Conservation (phyloP, 257 asterid genomes). For the Gynochthodes officinalis region DNA sequence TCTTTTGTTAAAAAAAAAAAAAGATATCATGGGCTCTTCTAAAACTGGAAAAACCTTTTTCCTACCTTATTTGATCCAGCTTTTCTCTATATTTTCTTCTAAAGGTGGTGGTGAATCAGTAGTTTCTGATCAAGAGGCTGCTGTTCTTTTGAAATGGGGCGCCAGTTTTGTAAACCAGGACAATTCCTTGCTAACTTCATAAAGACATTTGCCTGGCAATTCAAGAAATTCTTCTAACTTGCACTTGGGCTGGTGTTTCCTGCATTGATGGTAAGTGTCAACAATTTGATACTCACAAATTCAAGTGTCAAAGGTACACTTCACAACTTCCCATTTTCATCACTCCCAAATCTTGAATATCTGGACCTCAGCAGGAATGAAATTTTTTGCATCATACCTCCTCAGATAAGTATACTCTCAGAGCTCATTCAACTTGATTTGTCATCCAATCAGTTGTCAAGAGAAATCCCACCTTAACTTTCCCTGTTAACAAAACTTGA, state of each 20-base stretch:
- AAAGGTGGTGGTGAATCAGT: too few relatives aligned
- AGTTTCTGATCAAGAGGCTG: neutral
- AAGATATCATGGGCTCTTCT: too few relatives aligned
- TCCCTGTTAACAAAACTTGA: neutral
- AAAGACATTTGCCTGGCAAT: neutral
- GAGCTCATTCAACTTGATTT: slow-evolving; percentile 10
- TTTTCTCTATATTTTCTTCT: too few relatives aligned
- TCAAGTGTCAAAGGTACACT: neutral
- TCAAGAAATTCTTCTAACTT: neutral
- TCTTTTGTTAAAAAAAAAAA: too few relatives aligned
- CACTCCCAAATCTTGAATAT: slow-evolving; percentile 11
- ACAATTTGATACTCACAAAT: slow-evolving; percentile 2
- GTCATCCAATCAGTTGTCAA: neutral
- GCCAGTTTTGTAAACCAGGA: neutral
- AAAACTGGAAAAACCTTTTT: too few relatives aligned
- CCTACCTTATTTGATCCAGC: too few relatives aligned
- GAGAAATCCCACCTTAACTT: neutral
- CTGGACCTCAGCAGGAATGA: slow-evolving; percentile 12
- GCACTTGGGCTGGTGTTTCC: slow-evolving; percentile 11
- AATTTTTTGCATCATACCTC: slow-evolving; percentile 14
- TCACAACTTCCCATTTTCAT: slow-evolving; percentile 15
- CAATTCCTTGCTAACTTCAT: slow-evolving; percentile 12
- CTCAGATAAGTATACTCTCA: slow-evolving; percentile 18
- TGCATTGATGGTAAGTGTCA: slow-evolving; percentile 3
- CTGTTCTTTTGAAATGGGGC: slow-evolving; percentile 8